A percentile compares a stretch with the other conserved stretches of the same genome.
Evolutionary conservation across 73 alveolate genomes (phyloP).

Genomic region (Paramecium pentaurelia): DNA sequence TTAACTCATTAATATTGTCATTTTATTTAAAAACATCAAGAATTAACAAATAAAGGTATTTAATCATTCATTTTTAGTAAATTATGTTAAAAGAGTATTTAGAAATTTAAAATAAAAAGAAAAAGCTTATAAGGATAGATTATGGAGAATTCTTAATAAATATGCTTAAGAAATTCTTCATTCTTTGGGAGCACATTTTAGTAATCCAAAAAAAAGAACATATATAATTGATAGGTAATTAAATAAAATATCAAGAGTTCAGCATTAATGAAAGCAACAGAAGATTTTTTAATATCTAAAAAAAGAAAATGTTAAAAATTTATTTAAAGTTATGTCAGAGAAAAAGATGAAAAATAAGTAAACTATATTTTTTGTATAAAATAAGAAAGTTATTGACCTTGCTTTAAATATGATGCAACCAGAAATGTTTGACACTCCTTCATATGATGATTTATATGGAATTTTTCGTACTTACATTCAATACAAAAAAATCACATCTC

Average conservation of each 20-base stretch:
- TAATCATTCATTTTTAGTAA: neutral
- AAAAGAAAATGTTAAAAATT: neutral
- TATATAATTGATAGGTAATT: neutral
- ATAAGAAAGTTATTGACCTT: slow-evolving; percentile 9
- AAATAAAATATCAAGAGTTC: neutral
- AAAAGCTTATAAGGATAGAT: slow-evolving; percentile 43
- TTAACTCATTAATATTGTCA: neutral
- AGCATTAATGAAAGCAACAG: neutral
- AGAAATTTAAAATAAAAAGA: neutral
- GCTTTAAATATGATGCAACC: slow-evolving; percentile 45
- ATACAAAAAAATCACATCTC: neutral
- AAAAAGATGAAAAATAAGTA: slow-evolving; percentile 22
- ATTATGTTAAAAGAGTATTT: slow-evolving; percentile 37
- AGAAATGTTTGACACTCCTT: slow-evolving; percentile 40
- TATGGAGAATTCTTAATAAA: neutral
- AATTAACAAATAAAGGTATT: neutral
- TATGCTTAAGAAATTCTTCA: neutral
- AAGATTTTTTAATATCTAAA: neutral
- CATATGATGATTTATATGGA: slow-evolving; percentile 25
- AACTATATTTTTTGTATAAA: neutral
- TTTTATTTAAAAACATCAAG: neutral
- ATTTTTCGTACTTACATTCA: neutral
- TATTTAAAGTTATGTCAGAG: slow-evolving; percentile 9
- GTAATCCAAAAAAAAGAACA: slow-evolving; percentile 5
- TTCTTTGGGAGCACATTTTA: neutral